phyloP scores from a whole-genome alignment of 257 asterid genomes.

The Mitragyna speciosa region DNA sequence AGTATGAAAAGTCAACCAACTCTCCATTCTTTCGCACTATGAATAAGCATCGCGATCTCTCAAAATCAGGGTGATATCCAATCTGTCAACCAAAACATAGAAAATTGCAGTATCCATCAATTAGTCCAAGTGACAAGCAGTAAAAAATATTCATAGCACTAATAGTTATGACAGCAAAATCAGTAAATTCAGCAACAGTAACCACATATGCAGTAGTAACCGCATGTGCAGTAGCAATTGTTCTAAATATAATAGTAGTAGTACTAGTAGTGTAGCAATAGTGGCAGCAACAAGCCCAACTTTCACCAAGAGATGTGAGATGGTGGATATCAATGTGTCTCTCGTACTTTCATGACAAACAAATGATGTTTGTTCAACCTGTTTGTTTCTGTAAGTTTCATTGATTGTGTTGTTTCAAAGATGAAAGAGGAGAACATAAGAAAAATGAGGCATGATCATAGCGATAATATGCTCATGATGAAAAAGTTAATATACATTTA shows the following conservation, averaged over 20 bases:
- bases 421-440: not conserved
- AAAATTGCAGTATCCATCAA: constrained; percentile 11
- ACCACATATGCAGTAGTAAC: not conserved
- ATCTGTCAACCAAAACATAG: constrained; percentile 49
- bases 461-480: not conserved
- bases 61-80: constrained; percentile 91
- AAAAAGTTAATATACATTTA: not conserved
- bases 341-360: not conserved
- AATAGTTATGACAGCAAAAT: not conserved
- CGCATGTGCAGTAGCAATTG: not conserved
- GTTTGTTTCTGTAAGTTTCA: not conserved
- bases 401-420: not conserved
- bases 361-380: not conserved
- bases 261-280: not conserved
- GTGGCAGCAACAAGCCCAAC: not conserved
- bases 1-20: constrained; percentile 83
- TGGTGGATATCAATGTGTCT: not conserved
- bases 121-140: not conserved
- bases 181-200: not conserved
- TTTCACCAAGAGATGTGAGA: not conserved
- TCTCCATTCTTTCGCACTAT: constrained; percentile 90
- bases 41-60: constrained; percentile 77
- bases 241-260: not conserved
- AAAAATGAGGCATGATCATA: not conserved
- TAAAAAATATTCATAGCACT: not conserved